Evolutionary conservation across 1,284 basidiomycete genomes (phyloP), one percentile per base, ranked within the genome.

Genomic region (Cutaneotrichosporon mucoides): DNA sequence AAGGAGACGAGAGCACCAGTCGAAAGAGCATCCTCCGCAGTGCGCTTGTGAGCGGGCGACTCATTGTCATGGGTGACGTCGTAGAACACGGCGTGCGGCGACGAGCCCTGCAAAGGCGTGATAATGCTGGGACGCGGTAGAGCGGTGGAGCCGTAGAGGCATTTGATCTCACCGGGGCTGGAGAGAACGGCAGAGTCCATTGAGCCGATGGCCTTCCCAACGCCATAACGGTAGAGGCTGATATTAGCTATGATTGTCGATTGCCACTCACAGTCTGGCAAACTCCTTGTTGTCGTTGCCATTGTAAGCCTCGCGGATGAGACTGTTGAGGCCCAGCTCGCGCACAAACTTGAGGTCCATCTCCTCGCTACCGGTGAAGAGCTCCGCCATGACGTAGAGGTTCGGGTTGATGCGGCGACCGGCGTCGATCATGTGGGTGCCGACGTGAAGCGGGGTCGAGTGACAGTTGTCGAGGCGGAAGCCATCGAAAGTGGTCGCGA

Each of bases 391-490:
- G 48, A 99, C 86, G 71, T 98, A 98, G 40, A 99, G 82, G 71
- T 99, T 84, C 1, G 93, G 92, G 69, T 93, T 93, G 58, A 87
- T 85, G 24, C 86, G 85, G 44, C 96, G 85, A 5, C 94, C 95
- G 8, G 88, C 87, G 72, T 99, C 96, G 37, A 99, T 86, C 80
- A 99, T 87, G 57, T 84, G 82, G 12, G 88, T 88, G n/a, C 94
- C 95, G 15, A 98, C 92, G 66, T 92, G 87, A 49, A 98, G 80
- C 6, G 95, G 96, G 0, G 95, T 99, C 12, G 95, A 98, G 78
- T 99, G 95, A 69, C 92, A 96, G 75, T 99, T 99, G 79, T 99
- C 95, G 69, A 99, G 89, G 33, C 96, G 85, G 83, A 99, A 96
- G 6, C 95, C 95, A 64, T 96, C 88, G 73, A 97, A 99, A 8